A percentile compares a stretch with the other conserved stretches of the same genome.
Conservation (phyloP, 805 yeast species). For the Cyberlindnera maritima region DNA sequence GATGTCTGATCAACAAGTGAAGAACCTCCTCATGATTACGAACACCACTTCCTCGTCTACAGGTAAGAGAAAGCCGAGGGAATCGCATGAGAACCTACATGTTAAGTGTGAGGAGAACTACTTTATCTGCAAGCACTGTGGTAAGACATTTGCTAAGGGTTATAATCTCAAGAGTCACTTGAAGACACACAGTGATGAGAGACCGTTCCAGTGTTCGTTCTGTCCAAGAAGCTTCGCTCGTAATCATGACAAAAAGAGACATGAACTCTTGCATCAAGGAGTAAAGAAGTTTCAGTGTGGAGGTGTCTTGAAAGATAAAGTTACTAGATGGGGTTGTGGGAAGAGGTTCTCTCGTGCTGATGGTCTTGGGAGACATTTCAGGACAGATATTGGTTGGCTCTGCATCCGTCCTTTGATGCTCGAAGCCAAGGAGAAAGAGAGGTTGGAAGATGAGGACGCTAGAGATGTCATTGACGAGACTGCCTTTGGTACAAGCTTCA, state of each 20-base stretch:
- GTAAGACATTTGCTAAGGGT: conserved; percentile 71
- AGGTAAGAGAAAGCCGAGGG: conserved; percentile 12
- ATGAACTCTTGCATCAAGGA: conserved; percentile 73
- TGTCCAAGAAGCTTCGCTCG: conserved; percentile 74
- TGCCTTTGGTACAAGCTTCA: conserved; percentile 10
- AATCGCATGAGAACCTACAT: not conserved
- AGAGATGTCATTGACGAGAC: conserved; percentile 4
- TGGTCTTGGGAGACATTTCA: conserved; percentile 71
- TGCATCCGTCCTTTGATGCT: conserved; percentile 66
- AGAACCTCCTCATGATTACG: conserved; percentile 9
- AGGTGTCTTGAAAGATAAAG: conserved; percentile 56
- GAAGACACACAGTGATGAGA: conserved; percentile 72
- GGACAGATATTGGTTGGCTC: conserved; percentile 71
- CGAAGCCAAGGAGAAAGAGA: conserved; percentile 38
- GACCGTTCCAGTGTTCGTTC: conserved; percentile 63
- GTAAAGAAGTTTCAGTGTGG: conserved; percentile 66
- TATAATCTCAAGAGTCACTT: conserved; percentile 78
- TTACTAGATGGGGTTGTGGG: conserved; percentile 72
- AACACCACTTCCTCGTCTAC: conserved; percentile 10
- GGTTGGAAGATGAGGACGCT: conserved; percentile 1
- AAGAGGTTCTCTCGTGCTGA: conserved; percentile 73
- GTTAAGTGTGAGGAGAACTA: conserved; percentile 8
- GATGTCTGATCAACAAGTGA: conserved; percentile 10
- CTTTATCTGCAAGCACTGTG: conserved; percentile 62
- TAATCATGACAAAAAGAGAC: conserved; percentile 73